Evolutionary conservation across 2,329 filamentous ascomycete species (phyloP).

Genomic region (Talaromyces atroroseus): DNA sequence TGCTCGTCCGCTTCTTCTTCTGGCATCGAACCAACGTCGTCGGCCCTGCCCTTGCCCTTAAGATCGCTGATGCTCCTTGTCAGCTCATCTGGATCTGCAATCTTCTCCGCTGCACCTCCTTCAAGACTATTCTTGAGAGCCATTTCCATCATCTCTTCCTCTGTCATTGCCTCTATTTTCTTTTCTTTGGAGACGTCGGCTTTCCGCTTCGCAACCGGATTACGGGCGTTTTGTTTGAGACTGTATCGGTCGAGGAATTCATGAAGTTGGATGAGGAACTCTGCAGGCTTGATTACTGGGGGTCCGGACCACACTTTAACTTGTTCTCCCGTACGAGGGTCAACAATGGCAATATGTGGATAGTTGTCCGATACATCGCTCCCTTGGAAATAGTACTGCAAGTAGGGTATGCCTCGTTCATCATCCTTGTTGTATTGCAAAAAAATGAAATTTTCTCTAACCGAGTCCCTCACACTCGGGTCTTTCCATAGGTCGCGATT

Average conservation of each 20-base stretch:
- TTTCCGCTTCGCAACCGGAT: constrained; percentile 78
- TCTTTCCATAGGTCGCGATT: constrained; percentile 98
- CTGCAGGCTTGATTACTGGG: constrained; percentile 67
- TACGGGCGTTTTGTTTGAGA: constrained; percentile 79
- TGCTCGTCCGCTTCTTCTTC: constrained; percentile 31
- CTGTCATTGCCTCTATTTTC: constrained; percentile 83
- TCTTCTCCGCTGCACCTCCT: constrained; percentile 46
- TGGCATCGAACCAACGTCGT: constrained; percentile 30
- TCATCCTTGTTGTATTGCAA: constrained; percentile 90
- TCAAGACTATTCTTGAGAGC: constrained; percentile 83
- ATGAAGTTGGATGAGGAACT: constrained; percentile 86
- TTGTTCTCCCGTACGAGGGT: constrained; percentile 92
- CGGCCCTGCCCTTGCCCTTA: constrained; percentile 46
- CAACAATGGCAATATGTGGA: constrained; percentile 91
- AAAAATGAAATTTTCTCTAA: constrained; percentile 92
- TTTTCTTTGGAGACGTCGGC: constrained; percentile 57
- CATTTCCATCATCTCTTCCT: constrained; percentile 95
- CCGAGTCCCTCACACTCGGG: constrained; percentile 65
- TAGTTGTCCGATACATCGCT: constrained; percentile 84
- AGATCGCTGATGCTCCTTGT: constrained; percentile 59
- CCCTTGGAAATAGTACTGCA: constrained; percentile 81
- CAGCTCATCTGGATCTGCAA: constrained; percentile 79
- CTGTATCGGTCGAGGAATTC: constrained; percentile 98
- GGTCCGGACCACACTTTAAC: constrained; percentile 92
- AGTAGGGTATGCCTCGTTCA: constrained; percentile 68